These are phyloP conservation scores for Arbutus unedo DNA, from an alignment of 148 eudicot species.

Conservation along the genomic window DNA sequence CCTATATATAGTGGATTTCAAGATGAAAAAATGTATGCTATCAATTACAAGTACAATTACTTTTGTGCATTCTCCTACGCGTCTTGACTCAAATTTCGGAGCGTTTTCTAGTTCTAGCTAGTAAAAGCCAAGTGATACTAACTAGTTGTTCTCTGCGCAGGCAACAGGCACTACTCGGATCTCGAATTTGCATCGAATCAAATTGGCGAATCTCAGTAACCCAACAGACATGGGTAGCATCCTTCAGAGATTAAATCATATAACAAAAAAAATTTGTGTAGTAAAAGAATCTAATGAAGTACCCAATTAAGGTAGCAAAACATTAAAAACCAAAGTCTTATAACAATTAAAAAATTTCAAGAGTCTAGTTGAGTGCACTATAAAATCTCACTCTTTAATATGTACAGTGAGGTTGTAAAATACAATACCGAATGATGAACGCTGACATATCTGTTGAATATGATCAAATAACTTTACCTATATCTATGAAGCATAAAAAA, in stretches of 20 bases:
- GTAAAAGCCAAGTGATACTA: too few species aligned
- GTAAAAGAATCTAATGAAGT: background rate
- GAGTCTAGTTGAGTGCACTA: background rate
- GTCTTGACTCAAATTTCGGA: too few species aligned
- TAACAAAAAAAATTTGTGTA: background rate
- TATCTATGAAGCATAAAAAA: background rate
- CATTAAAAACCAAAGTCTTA: background rate
- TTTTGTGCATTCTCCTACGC: too few species aligned
- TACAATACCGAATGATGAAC: background rate
- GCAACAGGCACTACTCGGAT: too few species aligned
- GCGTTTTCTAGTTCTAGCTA: too few species aligned
- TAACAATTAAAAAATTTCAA: background rate
- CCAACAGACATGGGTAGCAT: background rate
- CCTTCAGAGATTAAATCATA: background rate
- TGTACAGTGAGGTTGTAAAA: background rate
- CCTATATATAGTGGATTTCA: too few species aligned
- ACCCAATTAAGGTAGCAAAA: background rate
- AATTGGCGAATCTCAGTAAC: too few species aligned
- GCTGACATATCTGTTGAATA: background rate
- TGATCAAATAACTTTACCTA: background rate
- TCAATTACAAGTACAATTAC: too few species aligned
- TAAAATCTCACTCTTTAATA: background rate
- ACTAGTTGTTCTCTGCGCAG: too few species aligned
- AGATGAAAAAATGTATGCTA: too few species aligned
- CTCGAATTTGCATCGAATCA: too few species aligned